Conservation (phyloP, 208 protist species). For the Novymonas esmeraldas region DNA sequence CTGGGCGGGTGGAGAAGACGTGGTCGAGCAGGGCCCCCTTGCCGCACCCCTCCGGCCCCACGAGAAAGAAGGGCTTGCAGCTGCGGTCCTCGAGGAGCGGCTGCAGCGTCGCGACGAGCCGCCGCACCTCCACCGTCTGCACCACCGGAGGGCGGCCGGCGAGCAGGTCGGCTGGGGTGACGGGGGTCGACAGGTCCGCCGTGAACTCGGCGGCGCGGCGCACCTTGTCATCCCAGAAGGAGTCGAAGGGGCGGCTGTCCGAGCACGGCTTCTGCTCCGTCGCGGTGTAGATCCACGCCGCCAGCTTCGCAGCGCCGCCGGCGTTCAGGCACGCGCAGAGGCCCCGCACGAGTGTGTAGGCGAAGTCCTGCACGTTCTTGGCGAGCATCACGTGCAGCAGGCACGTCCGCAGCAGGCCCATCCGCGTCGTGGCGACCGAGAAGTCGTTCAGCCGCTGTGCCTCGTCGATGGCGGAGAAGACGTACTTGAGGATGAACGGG, state of each 20-base stretch:
- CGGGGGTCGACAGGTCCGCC: conserved; percentile 50
- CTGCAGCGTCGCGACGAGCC: conserved; percentile 71
- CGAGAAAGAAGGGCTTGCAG: conserved; percentile 94
- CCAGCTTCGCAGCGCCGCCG: conserved; percentile 64
- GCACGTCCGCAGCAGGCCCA: conserved; percentile 90
- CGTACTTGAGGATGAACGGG: conserved; percentile 84
- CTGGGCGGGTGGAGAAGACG: conserved; percentile 58
- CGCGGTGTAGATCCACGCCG: conserved; percentile 81
- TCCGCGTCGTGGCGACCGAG: conserved; percentile 86
- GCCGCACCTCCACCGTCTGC: conserved; percentile 93
- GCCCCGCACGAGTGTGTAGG: conserved; percentile 68
- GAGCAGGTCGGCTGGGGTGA: conserved; percentile 67
- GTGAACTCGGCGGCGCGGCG: conserved; percentile 66
- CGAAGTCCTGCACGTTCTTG: conserved; percentile 73
- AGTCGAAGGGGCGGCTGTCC: conserved; percentile 86
- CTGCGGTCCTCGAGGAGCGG: conserved; percentile 79
- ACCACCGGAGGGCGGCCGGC: conserved; percentile 66
- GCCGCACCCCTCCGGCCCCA: conserved; percentile 96
- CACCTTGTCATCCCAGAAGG: conserved; percentile 70
- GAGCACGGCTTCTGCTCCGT: conserved; percentile 75
- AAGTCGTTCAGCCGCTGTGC: conserved; percentile 70
- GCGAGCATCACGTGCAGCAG: conserved; percentile 65
- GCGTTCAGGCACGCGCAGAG: conserved; percentile 59
- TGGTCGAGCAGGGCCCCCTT: conserved; percentile 92
- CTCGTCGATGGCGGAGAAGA: conserved; percentile 77